Conservation (phyloP, 805 yeast species). For the Wickerhamiella nectarea region DNA sequence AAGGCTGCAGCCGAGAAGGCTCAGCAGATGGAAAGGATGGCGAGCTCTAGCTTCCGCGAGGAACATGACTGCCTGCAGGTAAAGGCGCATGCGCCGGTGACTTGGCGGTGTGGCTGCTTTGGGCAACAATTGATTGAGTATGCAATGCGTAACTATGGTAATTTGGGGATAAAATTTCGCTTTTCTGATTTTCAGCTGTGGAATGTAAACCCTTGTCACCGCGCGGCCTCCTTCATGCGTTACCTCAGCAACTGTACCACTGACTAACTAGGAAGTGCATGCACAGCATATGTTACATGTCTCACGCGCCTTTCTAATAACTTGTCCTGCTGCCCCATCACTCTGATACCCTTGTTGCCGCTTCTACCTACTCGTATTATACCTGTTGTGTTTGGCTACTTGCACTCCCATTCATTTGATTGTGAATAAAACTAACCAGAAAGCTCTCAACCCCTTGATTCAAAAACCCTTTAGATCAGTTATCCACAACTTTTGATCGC, state of each 20-base stretch:
- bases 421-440: not conserved
- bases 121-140: too few species aligned
- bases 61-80: too few species aligned
- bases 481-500: conserved; percentile 1
- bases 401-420: too few species aligned
- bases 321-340: not conserved
- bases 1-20: not conserved
- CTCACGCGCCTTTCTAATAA: not conserved
- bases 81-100: too few species aligned
- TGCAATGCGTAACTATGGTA: too few species aligned
- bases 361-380: not conserved
- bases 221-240: not conserved
- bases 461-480: not conserved
- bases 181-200: not conserved
- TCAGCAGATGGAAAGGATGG: not conserved
- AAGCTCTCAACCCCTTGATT: not conserved
- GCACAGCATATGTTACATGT: not conserved
- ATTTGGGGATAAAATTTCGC: too few species aligned
- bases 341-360: not conserved
- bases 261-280: not conserved
- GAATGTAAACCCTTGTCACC: not conserved
- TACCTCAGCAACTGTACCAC: not conserved
- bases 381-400: not conserved
- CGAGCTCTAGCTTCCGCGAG: too few species aligned
- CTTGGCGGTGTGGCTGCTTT: too few species aligned